phyloP scores from a whole-genome alignment of 2,329 filamentous ascomycete species.

The Fusarium lyarnte region DNA sequence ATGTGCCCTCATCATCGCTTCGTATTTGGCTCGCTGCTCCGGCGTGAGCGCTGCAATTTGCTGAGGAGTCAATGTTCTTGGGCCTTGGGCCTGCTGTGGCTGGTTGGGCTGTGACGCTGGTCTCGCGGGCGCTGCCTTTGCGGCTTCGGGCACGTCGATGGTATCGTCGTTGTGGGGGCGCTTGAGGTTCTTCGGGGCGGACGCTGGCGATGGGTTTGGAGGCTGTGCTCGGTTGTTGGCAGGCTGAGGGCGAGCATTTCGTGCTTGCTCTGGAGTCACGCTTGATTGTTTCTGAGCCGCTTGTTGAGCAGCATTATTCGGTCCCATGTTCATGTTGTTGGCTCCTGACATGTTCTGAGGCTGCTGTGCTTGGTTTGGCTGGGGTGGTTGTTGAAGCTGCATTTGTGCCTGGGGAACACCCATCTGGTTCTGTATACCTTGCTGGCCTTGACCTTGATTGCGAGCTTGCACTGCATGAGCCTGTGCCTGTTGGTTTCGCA shows the following conservation, averaged over 20 bases:
- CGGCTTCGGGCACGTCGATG: slow-evolving; percentile 41
- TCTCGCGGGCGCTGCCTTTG: slow-evolving; percentile 36
- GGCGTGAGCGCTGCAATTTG: slow-evolving; percentile 54
- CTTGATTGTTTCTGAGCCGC: slow-evolving; percentile 46
- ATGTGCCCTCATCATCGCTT: slow-evolving; percentile 49
- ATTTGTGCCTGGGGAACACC: slow-evolving; percentile 60
- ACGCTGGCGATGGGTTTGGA: slow-evolving; percentile 51
- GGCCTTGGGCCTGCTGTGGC: slow-evolving; percentile 20
- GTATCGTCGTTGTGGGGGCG: slow-evolving; percentile 60
- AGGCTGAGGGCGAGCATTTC: slow-evolving; percentile 40
- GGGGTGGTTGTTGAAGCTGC: slow-evolving; percentile 62
- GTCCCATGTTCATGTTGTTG: slow-evolving; percentile 54
- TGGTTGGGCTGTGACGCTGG: slow-evolving; percentile 41
- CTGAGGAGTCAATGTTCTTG: slow-evolving; percentile 44
- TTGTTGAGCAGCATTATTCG: slow-evolving; percentile 47
- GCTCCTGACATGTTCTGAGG: slow-evolving; percentile 51
- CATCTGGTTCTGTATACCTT: slow-evolving; percentile 52
- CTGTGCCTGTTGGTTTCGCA: slow-evolving; percentile 43
- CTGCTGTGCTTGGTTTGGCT: slow-evolving; percentile 52
- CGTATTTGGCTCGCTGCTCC: slow-evolving; percentile 58
- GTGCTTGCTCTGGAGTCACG: slow-evolving; percentile 41
- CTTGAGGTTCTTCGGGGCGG: slow-evolving; percentile 59
- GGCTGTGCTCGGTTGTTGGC: slow-evolving; percentile 49
- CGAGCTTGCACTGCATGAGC: slow-evolving; percentile 49
- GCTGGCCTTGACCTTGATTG: slow-evolving; percentile 44